These are phyloP conservation scores for Teratosphaeria gauchensis DNA, from an alignment of 2,329 filamentous ascomycete species.

Conservation along the genomic window DNA sequence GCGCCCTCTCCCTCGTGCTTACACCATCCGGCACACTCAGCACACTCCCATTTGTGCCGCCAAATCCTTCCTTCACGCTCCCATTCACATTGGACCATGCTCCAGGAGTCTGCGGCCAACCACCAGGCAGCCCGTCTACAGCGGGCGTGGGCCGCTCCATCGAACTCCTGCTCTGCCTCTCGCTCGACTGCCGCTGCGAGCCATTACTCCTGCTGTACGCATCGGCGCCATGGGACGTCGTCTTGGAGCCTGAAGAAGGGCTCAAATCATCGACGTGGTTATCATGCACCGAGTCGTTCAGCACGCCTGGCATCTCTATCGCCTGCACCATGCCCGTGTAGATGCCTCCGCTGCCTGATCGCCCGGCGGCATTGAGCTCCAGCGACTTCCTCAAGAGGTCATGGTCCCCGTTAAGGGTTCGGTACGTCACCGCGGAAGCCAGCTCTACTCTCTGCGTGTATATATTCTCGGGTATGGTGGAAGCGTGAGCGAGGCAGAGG, in stretches of 20 bases:
- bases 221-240: constrained; percentile 14
- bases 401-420: constrained; percentile 20
- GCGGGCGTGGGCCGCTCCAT: constrained; percentile 10
- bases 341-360: constrained; percentile 10
- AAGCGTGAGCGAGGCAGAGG: not conserved
- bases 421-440: constrained; percentile 15
- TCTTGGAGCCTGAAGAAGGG: constrained; percentile 24
- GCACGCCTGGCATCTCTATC: constrained; percentile 43
- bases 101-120: constrained; percentile 18
- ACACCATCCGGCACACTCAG: constrained; percentile 16
- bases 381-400: constrained; percentile 20
- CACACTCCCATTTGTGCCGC: constrained; percentile 21
- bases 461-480: not conserved
- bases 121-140: constrained; percentile 16
- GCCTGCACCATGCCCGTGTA: constrained; percentile 33
- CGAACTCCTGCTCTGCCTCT: constrained; percentile 2
- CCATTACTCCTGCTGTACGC: constrained; percentile 1
- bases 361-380: constrained; percentile 21
- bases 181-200: constrained; percentile 3
- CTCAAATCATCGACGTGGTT: constrained; percentile 7
- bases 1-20: constrained; percentile 14
- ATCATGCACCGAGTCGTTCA: constrained; percentile 4
- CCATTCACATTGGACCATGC: constrained; percentile 19
- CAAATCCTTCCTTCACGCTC: constrained; percentile 29
- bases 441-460: constrained; percentile 7